Percentiles rank a stretch among this genome's conserved stretches.
phyloP scores from a whole-genome alignment of 345 rosid genomes.

The Atalantia buxifolia region DNA sequence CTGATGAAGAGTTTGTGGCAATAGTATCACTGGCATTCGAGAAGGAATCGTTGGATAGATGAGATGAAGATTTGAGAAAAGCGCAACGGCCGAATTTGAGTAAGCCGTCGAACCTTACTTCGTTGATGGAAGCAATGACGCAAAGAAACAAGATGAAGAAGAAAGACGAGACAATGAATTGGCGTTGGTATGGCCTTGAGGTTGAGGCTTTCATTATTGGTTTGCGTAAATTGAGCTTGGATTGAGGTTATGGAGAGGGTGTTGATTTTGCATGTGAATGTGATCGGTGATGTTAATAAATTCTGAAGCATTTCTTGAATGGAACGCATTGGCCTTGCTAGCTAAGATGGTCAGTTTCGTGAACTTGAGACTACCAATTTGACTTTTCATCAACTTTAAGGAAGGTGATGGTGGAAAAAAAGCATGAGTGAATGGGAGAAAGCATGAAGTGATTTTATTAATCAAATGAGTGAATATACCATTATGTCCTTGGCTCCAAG shows the following conservation, averaged over 20 bases:
- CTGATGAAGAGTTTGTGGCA: conserved; percentile 24
- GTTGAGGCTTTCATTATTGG: conserved; percentile 26
- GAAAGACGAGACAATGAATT: conserved; percentile 50
- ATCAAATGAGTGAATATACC: conserved; percentile 2
- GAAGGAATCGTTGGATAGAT: conserved; percentile 14
- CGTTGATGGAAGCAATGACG: conserved; percentile 52
- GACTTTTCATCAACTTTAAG: conserved; percentile 26
- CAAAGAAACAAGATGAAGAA: conserved; percentile 64
- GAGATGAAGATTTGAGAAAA: conserved; percentile 11
- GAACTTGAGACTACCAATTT: conserved; percentile 20
- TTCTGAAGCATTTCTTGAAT: conserved; percentile 5
- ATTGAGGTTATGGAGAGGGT: conserved; percentile 1
- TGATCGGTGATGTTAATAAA: conserved; percentile 1
- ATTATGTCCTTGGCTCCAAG: not conserved
- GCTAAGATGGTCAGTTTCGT: conserved; percentile 21
- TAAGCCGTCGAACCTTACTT: conserved; percentile 45
- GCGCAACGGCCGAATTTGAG: conserved; percentile 51
- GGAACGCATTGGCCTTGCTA: not conserved
- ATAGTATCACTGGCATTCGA: not conserved
- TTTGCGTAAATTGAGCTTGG: not conserved
- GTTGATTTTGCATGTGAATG: not conserved
- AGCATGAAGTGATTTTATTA: not conserved
- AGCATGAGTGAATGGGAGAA: not conserved
- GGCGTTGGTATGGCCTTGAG: conserved; percentile 22
- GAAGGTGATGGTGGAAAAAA: conserved; percentile 20